phyloP scores from a whole-genome alignment of 129 eudicot genomes.

The Flaveria sonorensis region DNA sequence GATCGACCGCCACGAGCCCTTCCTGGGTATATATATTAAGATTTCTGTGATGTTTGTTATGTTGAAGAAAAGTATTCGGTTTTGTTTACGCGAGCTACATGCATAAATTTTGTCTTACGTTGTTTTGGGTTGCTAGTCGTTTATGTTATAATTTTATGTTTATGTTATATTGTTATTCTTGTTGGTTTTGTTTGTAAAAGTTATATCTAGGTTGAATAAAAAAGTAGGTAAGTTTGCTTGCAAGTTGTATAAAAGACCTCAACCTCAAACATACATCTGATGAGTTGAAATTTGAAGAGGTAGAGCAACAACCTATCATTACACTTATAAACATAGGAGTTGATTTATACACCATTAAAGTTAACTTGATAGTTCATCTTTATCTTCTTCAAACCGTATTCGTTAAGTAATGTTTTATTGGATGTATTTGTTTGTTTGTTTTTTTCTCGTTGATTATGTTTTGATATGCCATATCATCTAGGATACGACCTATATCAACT shows the following conservation, averaged over 20 bases:
- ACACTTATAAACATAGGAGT: too few species aligned
- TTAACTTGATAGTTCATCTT: too few species aligned
- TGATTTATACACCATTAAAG: too few species aligned
- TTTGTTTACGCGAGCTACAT: slow-evolving; percentile 14
- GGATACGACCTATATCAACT: too few species aligned
- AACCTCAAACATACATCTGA: not conserved
- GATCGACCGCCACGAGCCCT: not conserved
- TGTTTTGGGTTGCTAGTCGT: slow-evolving; percentile 13
- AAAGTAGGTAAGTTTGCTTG: too few species aligned
- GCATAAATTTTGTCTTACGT: slow-evolving; percentile 21
- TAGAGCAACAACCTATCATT: too few species aligned
- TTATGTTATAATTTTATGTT: not conserved
- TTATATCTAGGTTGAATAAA: not conserved
- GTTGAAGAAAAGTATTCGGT: slow-evolving; percentile 6
- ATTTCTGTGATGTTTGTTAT: slow-evolving; percentile 1
- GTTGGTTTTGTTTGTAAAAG: slow-evolving; percentile 3
- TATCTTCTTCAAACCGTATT: too few species aligned
- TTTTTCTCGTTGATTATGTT: too few species aligned
- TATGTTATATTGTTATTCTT: not conserved
- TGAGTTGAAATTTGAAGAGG: not conserved
- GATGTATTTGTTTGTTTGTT: too few species aligned
- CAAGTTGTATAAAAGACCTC: not conserved
- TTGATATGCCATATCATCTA: too few species aligned
- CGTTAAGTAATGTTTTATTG: too few species aligned
- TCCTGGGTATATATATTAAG: not conserved